Base-by-base conservation (phyloP, 140 eudicot species). In the Cichorium intybus region DNA sequence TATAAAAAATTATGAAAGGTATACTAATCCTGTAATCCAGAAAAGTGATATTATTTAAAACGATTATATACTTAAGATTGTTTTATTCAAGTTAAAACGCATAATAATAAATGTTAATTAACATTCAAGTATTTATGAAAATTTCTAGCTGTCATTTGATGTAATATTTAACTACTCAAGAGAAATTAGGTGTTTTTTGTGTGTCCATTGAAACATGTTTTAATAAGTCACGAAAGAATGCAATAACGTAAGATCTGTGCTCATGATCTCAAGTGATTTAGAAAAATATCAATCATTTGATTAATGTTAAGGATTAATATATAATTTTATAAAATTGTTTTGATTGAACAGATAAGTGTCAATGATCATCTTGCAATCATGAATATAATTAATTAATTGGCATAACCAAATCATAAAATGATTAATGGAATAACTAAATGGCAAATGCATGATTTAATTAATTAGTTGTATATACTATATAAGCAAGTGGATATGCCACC, bases 401-500 rank as follows among this genome's bases (percentile, higher is more conserved):
- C 14, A 23, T 41, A 14, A 37, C 24, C 4, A 43, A 10, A 47
- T 63, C 16, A n/a, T n/a, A 46, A 63, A 63, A 0, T 63, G 15
- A 7, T 71, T 34, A 70, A 60, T 17, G 33, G 24, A 48, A 34
- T 60, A 49, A 41, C 29, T n/a, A n/a, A n/a, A n/a, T n/a, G n/a
- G n/a, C 24, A 59, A 70, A 47, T 23, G 34, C 39, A 39, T 48
- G 29, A 12, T 10, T 15, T 47, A 62, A 61, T 71, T 50, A 9
- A 8, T 10, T 37, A 24, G 17, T 8, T 27, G 23, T 62, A 12
- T 5, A 35, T 39, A 59, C 49, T 56, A 27, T 11, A 23, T 14
- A 61, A 61, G 56, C 28, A 16, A 62, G 68, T 62, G 68, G 56
- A 22, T 52, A 53, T 66, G 62, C 71, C 71, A 66, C 52, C 77